phyloP scores from a whole-genome alignment of 192 early-diverging fungal genomes.

The Kappamyces sp. region DNA sequence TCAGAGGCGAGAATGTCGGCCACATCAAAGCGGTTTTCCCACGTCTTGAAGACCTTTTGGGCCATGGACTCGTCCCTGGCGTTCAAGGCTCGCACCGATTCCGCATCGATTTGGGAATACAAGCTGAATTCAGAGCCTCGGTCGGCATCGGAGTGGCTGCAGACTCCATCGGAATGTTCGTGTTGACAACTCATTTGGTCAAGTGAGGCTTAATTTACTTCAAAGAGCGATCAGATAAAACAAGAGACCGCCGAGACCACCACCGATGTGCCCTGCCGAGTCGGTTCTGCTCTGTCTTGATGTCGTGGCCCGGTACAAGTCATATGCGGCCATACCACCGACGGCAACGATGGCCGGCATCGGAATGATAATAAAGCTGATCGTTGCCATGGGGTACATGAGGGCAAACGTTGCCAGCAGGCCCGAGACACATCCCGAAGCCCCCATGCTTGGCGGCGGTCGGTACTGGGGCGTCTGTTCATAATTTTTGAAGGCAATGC shows the following conservation, averaged over 20 bases:
- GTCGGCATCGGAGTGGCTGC: conserved; percentile 2
- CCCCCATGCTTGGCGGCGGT: background rate
- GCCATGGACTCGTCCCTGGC: conserved; percentile 51
- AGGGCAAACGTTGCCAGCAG: background rate
- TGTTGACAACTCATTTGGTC: no score
- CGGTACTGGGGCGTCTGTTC: background rate
- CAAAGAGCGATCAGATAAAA: background rate
- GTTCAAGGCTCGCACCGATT: conserved; percentile 77
- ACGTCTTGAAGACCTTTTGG: conserved; percentile 76
- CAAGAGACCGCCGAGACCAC: conserved; percentile 5
- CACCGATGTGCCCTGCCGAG: conserved; percentile 9
- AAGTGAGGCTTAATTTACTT: no score
- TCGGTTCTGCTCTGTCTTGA: conserved; percentile 6
- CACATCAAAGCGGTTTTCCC: conserved; percentile 71
- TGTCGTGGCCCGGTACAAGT: background rate
- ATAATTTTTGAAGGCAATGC: conserved; percentile 6
- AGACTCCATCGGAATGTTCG: no score
- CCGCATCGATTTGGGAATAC: conserved; percentile 71
- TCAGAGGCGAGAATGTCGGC: conserved; percentile 71
- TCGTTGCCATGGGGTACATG: conserved; percentile 3
- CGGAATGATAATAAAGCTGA: conserved; percentile 2
- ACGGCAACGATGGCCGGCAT: conserved; percentile 8
- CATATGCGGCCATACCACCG: conserved; percentile 12
- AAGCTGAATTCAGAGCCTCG: conserved; percentile 47
- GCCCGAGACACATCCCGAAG: conserved; percentile 8